phyloP scores from a whole-genome alignment of 495 filamentous ascomycete species.

The Hypoxylon rickii region DNA sequence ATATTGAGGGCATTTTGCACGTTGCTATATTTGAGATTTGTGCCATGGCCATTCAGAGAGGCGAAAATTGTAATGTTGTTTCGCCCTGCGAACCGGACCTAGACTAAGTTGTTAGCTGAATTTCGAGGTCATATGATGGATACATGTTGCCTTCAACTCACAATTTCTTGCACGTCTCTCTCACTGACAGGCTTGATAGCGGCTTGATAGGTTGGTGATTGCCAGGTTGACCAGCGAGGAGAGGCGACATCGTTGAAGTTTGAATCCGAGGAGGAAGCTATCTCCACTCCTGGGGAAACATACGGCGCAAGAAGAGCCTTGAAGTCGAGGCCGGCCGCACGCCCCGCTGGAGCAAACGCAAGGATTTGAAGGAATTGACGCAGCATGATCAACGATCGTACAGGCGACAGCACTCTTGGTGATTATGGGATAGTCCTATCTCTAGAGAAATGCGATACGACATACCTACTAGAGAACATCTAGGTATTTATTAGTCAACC shows the following conservation, averaged over 20 bases:
- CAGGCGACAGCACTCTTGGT: neutral
- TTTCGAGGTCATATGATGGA: neutral
- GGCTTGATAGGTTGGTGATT: conserved; percentile 33
- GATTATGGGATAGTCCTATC: neutral
- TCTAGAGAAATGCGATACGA: neutral
- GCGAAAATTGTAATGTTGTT: conserved; percentile 31
- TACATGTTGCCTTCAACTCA: conserved; percentile 16
- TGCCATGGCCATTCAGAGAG: conserved; percentile 32
- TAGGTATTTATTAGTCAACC: neutral
- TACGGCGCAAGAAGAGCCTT: neutral
- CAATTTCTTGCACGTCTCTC: conserved; percentile 37
- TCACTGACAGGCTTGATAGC: conserved; percentile 37
- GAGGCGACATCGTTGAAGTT: conserved; percentile 23
- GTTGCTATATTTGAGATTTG: neutral
- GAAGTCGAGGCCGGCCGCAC: neutral
- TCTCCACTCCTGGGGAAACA: neutral
- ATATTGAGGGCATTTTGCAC: conserved; percentile 37
- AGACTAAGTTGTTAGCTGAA: neutral
- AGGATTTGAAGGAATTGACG: neutral
- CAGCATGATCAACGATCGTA: neutral
- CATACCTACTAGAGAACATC: neutral
- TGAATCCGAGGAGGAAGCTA: neutral
- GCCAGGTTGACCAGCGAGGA: conserved; percentile 8
- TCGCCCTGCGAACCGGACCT: conserved; percentile 10
- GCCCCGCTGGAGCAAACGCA: neutral